Base-by-base conservation (phyloP, 345 rosid species). In the Trapa bicornis region DNA sequence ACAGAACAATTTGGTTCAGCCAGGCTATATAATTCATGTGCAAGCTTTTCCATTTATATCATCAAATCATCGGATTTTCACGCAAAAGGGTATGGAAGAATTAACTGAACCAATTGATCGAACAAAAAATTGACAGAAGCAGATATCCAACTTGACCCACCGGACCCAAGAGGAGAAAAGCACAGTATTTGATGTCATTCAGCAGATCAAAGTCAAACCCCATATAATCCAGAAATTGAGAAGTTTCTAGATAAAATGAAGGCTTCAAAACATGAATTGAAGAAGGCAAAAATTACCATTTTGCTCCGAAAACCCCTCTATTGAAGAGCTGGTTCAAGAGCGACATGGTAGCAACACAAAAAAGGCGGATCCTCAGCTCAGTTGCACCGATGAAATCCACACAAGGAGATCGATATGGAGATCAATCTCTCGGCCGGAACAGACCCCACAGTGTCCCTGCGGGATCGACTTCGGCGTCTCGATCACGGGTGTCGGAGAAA, bases 241-340 rank as follows among this genome's bases (percentile, higher is more conserved):
- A 16, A 47, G 1, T 45, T 13, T 37, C 29, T 16, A 22, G 47
- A 41, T 1, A 11, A 35, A 58, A 48, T 47, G 10, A 37, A n/a
- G 42, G 36, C 63, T 42, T 61, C 10, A 61, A 29, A 57, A 61
- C 41, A 43, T 37, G 56, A 22, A 48, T 7, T 32, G n/a, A 69
- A 70, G 47, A 62, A 61, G 72, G n/a, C 36, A 37, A 36, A 67
- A 71, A 68, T 43, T 50, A 84, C 87, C 98, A 86, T 83, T 87
- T 89, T 38, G 96, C 75, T 71, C 85, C 96, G 64, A 89, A 92
- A 77, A 92, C 76, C 63, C 98, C 96, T 69, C 98, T 82, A 75
- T 88, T 92, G 83, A 92, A 89, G 75, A 92, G 92, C 70, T 92
- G 96, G 73, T 89, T 92, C 39, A 89, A 78, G 70, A 92, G 89